Percentiles rank a stretch among this genome's conserved stretches.
Evolutionary conservation across 1,139 yeast species (phyloP).

Genomic region (Candida frijolesensis): DNA sequence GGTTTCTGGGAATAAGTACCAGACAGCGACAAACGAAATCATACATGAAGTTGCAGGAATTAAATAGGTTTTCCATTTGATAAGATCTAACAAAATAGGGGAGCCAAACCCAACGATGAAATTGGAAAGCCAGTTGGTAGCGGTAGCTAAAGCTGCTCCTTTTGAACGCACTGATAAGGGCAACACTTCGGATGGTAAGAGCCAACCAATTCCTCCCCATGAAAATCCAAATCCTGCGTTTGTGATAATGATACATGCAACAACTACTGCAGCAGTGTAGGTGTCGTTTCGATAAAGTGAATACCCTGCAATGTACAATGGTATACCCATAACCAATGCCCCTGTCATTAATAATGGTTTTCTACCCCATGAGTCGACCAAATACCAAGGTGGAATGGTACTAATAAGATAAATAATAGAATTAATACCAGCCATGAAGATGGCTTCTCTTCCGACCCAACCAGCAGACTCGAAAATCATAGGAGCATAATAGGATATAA

Average conservation of each 20-base stretch:
- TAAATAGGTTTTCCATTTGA: slow-evolving; percentile 79
- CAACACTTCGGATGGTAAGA: slow-evolving; percentile 78
- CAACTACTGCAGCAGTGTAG: slow-evolving; percentile 73
- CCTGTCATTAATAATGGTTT: slow-evolving; percentile 80
- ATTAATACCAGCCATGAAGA: slow-evolving; percentile 91
- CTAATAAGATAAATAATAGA: slow-evolving; percentile 71
- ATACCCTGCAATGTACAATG: slow-evolving; percentile 66
- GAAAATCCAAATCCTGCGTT: slow-evolving; percentile 86
- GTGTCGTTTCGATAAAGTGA: slow-evolving; percentile 61
- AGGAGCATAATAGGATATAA: slow-evolving; percentile 91
- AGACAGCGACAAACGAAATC: slow-evolving; percentile 61
- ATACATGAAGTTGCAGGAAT: slow-evolving; percentile 80
- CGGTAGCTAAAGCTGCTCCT: slow-evolving; percentile 90
- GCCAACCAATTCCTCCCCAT: slow-evolving; percentile 97
- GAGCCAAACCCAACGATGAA: slow-evolving; percentile 91
- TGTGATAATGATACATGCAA: slow-evolving; percentile 70
- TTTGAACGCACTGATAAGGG: slow-evolving; percentile 88
- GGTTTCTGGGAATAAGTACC: slow-evolving; percentile 55
- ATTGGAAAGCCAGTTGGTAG: slow-evolving; percentile 94
- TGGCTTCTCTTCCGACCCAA: slow-evolving; percentile 86
- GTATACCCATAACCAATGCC: slow-evolving; percentile 73
- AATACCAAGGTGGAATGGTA: slow-evolving; percentile 89
- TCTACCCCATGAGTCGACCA: slow-evolving; percentile 77
- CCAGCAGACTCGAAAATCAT: slow-evolving; percentile 94
- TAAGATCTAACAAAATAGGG: slow-evolving; percentile 76